Conservation (phyloP, 2,329 filamentous ascomycete genomes). For the Daldinia sp. region DNA sequence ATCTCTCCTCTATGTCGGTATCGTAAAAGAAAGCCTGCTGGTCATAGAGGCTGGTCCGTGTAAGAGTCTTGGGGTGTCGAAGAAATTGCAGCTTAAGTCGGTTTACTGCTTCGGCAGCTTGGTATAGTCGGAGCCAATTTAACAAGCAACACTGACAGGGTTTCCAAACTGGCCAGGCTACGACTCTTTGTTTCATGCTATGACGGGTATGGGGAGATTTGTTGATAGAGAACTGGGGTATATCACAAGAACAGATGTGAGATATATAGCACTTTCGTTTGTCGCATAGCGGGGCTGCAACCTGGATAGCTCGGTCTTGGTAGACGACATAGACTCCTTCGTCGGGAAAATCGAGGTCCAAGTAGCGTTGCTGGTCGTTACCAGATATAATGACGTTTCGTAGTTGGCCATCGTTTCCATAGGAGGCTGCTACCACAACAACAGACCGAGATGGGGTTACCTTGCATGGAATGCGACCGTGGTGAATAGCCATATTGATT, state of each 20-base stretch:
- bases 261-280: conserved; percentile 34
- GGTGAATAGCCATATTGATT: conserved; percentile 13
- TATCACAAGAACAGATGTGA: conserved; percentile 38
- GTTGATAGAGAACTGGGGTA: neutral
- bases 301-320: conserved; percentile 42
- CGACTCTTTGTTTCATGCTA: neutral
- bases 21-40: conserved; percentile 38
- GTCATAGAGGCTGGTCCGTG: conserved; percentile 22
- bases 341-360: conserved; percentile 24
- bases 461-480: conserved; percentile 23
- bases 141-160: conserved; percentile 26
- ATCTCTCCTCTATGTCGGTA: conserved; percentile 31
- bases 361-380: neutral
- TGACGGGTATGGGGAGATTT: neutral
- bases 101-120: conserved; percentile 27
- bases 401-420: conserved; percentile 29
- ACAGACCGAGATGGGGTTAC: conserved; percentile 16
- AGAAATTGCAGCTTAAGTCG: conserved; percentile 35
- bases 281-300: conserved; percentile 42
- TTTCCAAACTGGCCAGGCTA: conserved; percentile 12
- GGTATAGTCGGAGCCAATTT: conserved; percentile 41
- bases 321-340: conserved; percentile 46
- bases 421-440: conserved; percentile 34
- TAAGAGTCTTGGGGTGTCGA: conserved; percentile 34
- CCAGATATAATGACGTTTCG: conserved; percentile 33